Conservation (phyloP, 2,329 filamentous ascomycete species). For the Trichoderma pleuroti region DNA sequence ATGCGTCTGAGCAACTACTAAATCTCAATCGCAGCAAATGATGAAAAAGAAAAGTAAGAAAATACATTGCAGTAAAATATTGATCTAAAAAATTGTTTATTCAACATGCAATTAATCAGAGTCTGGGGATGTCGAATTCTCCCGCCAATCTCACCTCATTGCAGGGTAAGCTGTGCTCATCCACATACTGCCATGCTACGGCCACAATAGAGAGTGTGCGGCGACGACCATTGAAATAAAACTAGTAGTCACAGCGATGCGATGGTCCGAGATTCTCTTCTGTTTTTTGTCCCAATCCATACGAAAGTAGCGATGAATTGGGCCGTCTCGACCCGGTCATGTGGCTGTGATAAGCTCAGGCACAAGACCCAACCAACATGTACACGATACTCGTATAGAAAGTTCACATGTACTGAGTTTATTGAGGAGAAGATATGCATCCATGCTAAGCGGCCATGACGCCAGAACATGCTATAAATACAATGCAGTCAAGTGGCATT, state of each 20-base stretch:
- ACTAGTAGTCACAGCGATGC: not conserved
- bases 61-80: not conserved
- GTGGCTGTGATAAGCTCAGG: not conserved
- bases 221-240: not conserved
- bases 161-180: not conserved
- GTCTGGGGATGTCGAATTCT: not conserved
- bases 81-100: not conserved
- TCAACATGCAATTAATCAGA: not conserved
- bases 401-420: not conserved
- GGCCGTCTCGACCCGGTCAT: not conserved
- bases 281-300: not conserved
- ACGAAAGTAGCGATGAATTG: not conserved
- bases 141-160: not conserved
- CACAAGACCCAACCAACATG: not conserved
- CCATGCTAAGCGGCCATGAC: not conserved
- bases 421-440: not conserved
- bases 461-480: not conserved
- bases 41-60: not conserved
- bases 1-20: rapidly evolving
- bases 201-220: not conserved
- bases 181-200: not conserved
- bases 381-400: not conserved
- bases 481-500: too few relatives aligned
- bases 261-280: not conserved
- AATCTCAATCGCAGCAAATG: not conserved